phyloP scores from a whole-genome alignment of 2,329 filamentous ascomycete genomes.

The Exophiala mesophila region DNA sequence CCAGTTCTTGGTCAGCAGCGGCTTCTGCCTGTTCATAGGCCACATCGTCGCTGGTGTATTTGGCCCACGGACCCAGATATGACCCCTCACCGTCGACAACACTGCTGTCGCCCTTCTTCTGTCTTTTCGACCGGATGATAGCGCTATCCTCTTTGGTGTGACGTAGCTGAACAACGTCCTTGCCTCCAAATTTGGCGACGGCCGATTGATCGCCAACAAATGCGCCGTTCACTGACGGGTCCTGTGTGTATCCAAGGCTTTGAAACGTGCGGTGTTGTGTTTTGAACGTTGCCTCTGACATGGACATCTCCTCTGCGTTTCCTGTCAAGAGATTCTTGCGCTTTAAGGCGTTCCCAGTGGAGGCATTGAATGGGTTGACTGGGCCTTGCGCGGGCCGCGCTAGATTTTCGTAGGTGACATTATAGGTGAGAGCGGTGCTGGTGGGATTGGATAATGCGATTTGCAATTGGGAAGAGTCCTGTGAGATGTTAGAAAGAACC shows the following conservation, averaged over 20 bases:
- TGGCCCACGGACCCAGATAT: conserved; percentile 94
- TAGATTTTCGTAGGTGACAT: conserved; percentile 65
- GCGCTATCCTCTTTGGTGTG: conserved; percentile 68
- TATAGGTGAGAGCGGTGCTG: conserved; percentile 48
- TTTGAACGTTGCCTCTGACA: conserved; percentile 88
- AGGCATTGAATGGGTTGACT: conserved; percentile 68
- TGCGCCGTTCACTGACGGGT: conserved; percentile 40
- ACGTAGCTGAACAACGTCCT: conserved; percentile 50
- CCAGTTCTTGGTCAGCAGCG: conserved; percentile 66
- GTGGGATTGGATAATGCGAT: conserved; percentile 50
- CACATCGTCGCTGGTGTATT: conserved; percentile 70
- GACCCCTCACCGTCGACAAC: conserved; percentile 81
- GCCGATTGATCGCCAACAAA: conserved; percentile 47
- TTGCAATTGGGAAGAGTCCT: conserved; percentile 48
- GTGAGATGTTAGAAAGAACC: conserved; percentile 30
- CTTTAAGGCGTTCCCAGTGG: conserved; percentile 55
- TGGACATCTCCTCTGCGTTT: conserved; percentile 76
- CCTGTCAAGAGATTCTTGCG: conserved; percentile 82
- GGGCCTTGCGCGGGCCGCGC: conserved; percentile 63
- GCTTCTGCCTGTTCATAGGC: conserved; percentile 61
- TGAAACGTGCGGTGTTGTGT: conserved; percentile 81
- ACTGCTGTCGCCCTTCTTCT: conserved; percentile 77
- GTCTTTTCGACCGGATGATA: conserved; percentile 65
- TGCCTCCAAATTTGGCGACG: conserved; percentile 42
- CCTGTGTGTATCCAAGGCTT: conserved; percentile 52